Evolutionary conservation across 371 early-diverging fungal genomes (phyloP).

Genomic region (Mortierella sp.): DNA sequence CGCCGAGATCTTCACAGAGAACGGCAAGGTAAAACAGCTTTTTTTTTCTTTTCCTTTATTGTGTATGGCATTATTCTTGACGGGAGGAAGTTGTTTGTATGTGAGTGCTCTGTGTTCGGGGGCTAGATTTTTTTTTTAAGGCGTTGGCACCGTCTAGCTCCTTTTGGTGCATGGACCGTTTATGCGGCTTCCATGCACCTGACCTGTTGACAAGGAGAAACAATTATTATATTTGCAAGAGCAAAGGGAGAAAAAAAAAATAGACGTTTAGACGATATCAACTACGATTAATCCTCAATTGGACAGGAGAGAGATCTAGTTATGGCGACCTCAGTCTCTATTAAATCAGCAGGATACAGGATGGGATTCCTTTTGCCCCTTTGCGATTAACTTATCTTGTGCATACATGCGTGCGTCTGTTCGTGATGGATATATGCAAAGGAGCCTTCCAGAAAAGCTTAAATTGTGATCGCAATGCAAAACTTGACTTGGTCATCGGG

Average conservation of each 20-base stretch:
- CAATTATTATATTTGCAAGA: no score
- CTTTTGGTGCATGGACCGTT: neutral
- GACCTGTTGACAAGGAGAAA: neutral
- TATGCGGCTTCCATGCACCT: conserved; percentile 2
- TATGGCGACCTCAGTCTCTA: neutral
- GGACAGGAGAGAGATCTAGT: neutral
- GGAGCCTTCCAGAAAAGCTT: no score
- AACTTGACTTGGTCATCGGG: neutral
- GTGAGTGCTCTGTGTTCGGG: neutral
- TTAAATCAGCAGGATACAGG: neutral
- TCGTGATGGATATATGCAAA: neutral
- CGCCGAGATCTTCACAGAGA: conserved; percentile 91
- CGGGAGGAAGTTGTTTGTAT: neutral
- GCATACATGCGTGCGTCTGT: neutral
- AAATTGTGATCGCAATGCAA: no score
- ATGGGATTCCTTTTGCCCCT: neutral
- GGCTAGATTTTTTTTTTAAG: conserved; percentile 1
- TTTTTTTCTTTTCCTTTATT: neutral
- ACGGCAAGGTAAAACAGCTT: conserved; percentile 74
- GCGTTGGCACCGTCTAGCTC: neutral
- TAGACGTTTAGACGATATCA: no score
- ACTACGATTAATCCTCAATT: neutral
- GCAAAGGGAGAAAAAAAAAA: no score
- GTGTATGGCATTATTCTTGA: no score
- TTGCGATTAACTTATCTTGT: conserved; percentile 2